These are phyloP conservation scores for Huntiella savannae DNA, from an alignment of 2,329 filamentous ascomycete genomes.

Conservation along the genomic window DNA sequence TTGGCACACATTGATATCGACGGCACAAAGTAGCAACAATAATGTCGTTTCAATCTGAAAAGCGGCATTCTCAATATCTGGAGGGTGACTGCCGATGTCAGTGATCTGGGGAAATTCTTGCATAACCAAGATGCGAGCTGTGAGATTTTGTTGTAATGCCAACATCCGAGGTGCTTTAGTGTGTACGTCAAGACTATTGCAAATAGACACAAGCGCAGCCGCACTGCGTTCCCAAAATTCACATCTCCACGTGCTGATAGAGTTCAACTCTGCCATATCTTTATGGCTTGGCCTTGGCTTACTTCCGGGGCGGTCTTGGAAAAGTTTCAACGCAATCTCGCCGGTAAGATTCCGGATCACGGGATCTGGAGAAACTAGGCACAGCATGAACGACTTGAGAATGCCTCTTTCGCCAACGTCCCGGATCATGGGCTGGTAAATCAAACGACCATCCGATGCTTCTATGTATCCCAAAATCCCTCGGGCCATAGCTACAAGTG, in stretches of 20 bases:
- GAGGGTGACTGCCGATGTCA: constrained; percentile 32
- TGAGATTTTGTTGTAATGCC: constrained; percentile 29
- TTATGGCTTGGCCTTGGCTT: constrained; percentile 17
- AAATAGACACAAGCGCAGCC: constrained; percentile 6
- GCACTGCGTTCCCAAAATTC: constrained; percentile 29
- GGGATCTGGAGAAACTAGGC: constrained; percentile 32
- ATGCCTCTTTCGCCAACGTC: constrained; percentile 7
- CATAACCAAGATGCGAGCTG: constrained; percentile 33
- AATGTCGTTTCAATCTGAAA: constrained; percentile 43
- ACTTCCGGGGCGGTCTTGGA: constrained; percentile 20
- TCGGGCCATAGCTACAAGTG: constrained; percentile 26
- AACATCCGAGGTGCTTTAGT: constrained; percentile 6
- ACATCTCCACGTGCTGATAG: constrained; percentile 21
- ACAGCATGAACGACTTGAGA: constrained; percentile 28
- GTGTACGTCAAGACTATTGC: constrained; percentile 8
- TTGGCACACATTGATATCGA: constrained; percentile 46
- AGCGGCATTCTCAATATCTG: constrained; percentile 32
- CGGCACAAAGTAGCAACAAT: constrained; percentile 43
- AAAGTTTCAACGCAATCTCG: constrained; percentile 28
- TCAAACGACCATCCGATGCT: constrained; percentile 20
- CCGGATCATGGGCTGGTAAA: constrained; percentile 14
- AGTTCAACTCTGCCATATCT: constrained; percentile 19
- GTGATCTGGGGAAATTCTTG: constrained; percentile 17
- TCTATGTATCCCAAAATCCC: constrained; percentile 39
- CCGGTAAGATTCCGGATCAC: constrained; percentile 29